Evolutionary conservation across 768 basidiomycete species (phyloP).

Genomic region (Boletus huronensis): DNA sequence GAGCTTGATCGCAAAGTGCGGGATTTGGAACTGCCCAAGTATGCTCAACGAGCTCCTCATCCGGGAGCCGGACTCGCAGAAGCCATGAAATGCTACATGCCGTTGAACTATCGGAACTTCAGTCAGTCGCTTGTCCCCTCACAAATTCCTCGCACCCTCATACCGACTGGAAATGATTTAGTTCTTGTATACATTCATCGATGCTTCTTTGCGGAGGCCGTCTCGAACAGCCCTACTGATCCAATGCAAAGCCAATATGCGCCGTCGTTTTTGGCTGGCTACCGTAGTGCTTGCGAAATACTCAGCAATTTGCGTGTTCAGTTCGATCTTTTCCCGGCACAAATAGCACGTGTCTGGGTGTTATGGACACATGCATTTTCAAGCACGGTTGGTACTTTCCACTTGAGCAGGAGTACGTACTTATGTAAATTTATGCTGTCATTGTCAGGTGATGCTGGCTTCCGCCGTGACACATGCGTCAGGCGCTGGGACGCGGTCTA

Average conservation of each 20-base stretch:
- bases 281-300: slow-evolving; percentile 61
- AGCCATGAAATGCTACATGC: slow-evolving; percentile 76
- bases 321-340: slow-evolving; percentile 49
- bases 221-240: slow-evolving; percentile 58
- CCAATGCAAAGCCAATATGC: slow-evolving; percentile 68
- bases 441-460: slow-evolving; percentile 63
- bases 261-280: slow-evolving; percentile 65
- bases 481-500: slow-evolving; percentile 43
- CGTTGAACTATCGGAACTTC: slow-evolving; percentile 65
- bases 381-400: slow-evolving; percentile 44
- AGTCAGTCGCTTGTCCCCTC: slow-evolving; percentile 40
- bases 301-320: slow-evolving; percentile 46
- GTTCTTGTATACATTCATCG: slow-evolving; percentile 74
- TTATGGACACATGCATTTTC: slow-evolving; percentile 73
- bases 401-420: not conserved
- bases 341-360: slow-evolving; percentile 67
- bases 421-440: not conserved
- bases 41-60: slow-evolving; percentile 50
- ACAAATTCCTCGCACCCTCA: not conserved
- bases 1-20: slow-evolving; percentile 64
- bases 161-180: slow-evolving; percentile 20
- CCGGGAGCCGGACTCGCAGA: slow-evolving; percentile 50
- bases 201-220: slow-evolving; percentile 72
- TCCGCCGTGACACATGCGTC: slow-evolving; percentile 72
- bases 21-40: slow-evolving; percentile 64